Evolutionary conservation across 2,329 filamentous ascomycete genomes (phyloP), one percentile per base, ranked within the genome.

Genomic region (Chaetomiaceae sp.): DNA sequence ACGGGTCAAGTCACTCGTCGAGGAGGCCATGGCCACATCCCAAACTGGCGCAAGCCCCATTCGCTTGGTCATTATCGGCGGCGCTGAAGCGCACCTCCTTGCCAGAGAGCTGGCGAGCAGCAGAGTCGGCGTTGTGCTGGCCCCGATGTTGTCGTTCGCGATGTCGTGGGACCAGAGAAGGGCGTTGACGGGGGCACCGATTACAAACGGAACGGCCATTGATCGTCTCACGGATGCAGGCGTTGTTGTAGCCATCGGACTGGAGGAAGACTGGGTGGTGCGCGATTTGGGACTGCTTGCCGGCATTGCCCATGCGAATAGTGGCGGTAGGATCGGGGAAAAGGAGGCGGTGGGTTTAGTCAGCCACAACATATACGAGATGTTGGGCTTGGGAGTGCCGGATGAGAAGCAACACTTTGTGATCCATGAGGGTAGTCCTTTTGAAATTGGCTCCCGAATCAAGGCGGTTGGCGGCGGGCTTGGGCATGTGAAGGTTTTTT

Each of bases 131-230:
- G 79, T 87, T 18, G 76, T 87, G 23, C 74, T 87, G 1, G 73
- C 78, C 0, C 82, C 83, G 1, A 65, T 84, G 11, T 76, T 81
- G 57, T 75, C 80, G 0, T 81, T 78, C 61, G 73, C 75, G 2
- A 66, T 64, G 2, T 66, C 64, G 0, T 87, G 84, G 84, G 82
- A 86, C 56, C 72, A 84, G 66, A 77, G 81, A 0, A 77, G 83
- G 2, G 76, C 80, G 0, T 70, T 87, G 10, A 77, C 81, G 0
- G 84, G 84, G 1, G 83, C 84, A 4, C 84, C 84, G 1, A 72
- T 87, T 0, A 84, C 82, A 0, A 84, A 85, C 59, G 82, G 82
- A 21, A 86, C 84, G 1, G 75, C 76, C 0, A 69, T 84, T 4
- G 81, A 86, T 56, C 66, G 62, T 11, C 73, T 87, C 1, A 58